phyloP scores from a whole-genome alignment of 2,329 filamentous ascomycete species.

The Xylaria sp. region DNA sequence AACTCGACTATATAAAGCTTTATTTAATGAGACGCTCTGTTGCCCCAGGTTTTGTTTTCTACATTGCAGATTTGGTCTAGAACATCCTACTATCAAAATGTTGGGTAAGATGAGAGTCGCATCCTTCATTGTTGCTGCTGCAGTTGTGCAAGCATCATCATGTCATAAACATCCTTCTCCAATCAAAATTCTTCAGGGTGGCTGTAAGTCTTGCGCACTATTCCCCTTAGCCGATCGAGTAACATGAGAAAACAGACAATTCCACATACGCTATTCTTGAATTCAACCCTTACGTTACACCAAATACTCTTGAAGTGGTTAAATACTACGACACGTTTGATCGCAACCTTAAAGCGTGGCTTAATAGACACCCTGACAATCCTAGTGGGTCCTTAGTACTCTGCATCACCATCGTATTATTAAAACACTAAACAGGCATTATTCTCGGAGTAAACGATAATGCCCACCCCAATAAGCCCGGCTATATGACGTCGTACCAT shows the following conservation, averaged over 20 bases:
- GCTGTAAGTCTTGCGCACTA: not conserved
- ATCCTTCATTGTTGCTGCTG: not conserved
- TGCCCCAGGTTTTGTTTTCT: not conserved
- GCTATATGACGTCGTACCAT: not conserved
- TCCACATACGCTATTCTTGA: not conserved
- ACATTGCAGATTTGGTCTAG: not conserved
- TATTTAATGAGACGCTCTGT: not conserved
- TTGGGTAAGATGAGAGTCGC: not conserved
- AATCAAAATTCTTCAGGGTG: not conserved
- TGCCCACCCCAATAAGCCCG: not conserved
- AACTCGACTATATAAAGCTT: not conserved
- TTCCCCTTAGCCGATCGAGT: not conserved
- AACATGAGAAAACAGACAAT: not conserved
- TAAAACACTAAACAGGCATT: not conserved
- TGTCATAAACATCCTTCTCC: not conserved
- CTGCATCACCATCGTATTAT: not conserved
- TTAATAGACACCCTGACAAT: not conserved
- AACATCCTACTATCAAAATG: not conserved
- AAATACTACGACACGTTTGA: not conserved
- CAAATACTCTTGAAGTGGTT: not conserved
- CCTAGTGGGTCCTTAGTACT: not conserved
- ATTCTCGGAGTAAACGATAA: not conserved
- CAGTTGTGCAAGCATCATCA: not conserved
- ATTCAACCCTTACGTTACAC: not conserved
- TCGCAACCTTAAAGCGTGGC: not conserved